Evolutionary conservation across 1,284 basidiomycete genomes (phyloP), one percentile per base, ranked within the genome.

Genomic region (Cutaneotrichosporon sp.): DNA sequence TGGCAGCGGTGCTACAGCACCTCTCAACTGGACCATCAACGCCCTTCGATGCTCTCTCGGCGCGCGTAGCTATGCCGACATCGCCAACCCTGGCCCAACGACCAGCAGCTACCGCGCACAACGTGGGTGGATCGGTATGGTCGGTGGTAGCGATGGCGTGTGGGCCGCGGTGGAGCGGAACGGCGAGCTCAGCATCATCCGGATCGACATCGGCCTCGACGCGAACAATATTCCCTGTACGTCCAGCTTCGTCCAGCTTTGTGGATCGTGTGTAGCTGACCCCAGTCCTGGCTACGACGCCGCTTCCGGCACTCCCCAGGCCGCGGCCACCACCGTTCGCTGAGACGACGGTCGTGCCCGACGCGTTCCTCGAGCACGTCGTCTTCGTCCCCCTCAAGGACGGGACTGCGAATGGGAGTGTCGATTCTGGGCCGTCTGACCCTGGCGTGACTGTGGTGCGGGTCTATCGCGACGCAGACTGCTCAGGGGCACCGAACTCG

Each of bases 121-220:
- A 40, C 66, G 66, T 34, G 77, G 74, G 1, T 79, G 77, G 77
- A 65, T 75, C 49, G 73, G 71, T 2, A 58, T 71, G 42, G 71
- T 76, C 10, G 61, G 60, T 5, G 72, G 68, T 1, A 72, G 69
- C 60, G 60, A 72, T 26, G 74, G 71, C 10, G 72, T 76, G 5
- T 79, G 77, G 77, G 67, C 70, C 0, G 76, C 69, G 0, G 70
- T 72, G 40, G 73, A 74, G 57, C 57, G 47, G 5, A 67, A 68
- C n/a, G 72, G 69, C 14, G 67, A 72, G 49, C 51, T 69, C 0
- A 64, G 55, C 21, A 67, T 76, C 30, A 65, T 72, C 5, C 64
- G 72, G 13, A 69, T 72, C 21, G 74, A 77, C n/a, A 66, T 76
- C 11, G 75, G 73, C 5, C 57, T 66, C 30, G 69, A 75, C 47